A percentile compares a stretch with the other conserved stretches of the same genome.
These are phyloP conservation scores for Thraustotheca clavata DNA, from an alignment of 352 stramenopile species.

Conservation along the genomic window DNA sequence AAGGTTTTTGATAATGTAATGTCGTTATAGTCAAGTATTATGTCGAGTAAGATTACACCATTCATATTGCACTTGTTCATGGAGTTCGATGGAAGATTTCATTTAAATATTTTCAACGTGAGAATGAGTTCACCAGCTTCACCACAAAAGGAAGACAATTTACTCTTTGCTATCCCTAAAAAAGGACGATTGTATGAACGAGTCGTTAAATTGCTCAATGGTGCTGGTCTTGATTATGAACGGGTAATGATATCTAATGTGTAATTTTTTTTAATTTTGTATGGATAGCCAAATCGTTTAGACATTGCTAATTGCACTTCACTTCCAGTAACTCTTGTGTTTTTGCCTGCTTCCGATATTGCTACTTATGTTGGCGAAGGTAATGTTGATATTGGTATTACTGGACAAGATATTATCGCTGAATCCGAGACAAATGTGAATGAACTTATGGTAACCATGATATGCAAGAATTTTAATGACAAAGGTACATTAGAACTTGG, in stretches of 20 bases:
- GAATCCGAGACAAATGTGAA: conserved; percentile 88
- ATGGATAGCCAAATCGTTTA: conserved; percentile 57
- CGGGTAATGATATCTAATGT: conserved; percentile 38
- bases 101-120: background rate
- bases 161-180: conserved; percentile 95
- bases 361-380: conserved; percentile 96
- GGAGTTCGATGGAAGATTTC: conserved; percentile 10
- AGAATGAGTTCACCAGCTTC: background rate
- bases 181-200: conserved; percentile 97
- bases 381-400: conserved; percentile 98
- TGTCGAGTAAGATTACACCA: too few species aligned
- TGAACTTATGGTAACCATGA: conserved; percentile 64
- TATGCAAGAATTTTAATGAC: background rate
- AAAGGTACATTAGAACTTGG: conserved; percentile 45
- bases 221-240: conserved; percentile 93
- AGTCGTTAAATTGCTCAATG: conserved; percentile 93
- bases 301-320: conserved; percentile 91
- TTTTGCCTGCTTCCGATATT: conserved; percentile 96
- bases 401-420: conserved; percentile 91
- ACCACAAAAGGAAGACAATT: conserved; percentile 39
- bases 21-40: too few species aligned
- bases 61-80: background rate
- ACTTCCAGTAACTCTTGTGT: conserved; percentile 95
- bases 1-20: too few species aligned
- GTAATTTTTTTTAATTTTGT: background rate